Evolutionary conservation across 2,329 filamentous ascomycete species (phyloP).

Genomic region (Celoporthe dispersa): DNA sequence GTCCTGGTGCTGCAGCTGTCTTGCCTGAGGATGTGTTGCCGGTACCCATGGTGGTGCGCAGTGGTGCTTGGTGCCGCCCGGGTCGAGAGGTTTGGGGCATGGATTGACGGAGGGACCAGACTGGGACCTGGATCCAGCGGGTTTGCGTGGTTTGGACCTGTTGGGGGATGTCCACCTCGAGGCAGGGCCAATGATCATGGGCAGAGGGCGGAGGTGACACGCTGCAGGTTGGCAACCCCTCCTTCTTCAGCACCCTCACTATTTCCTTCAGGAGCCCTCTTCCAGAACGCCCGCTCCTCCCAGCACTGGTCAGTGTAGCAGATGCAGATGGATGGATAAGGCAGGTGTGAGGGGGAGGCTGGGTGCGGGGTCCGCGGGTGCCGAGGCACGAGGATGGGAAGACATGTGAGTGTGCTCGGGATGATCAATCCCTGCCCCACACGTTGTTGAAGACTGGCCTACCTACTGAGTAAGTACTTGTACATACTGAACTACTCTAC

Average conservation of each 20-base stretch:
- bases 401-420: too few species aligned
- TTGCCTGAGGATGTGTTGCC: constrained; percentile 19
- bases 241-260: background rate
- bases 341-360: background rate
- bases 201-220: background rate
- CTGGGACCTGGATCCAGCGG: background rate
- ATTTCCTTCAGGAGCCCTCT: too few species aligned
- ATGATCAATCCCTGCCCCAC: too few species aligned
- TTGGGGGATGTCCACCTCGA: background rate
- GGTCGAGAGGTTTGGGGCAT: background rate
- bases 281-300: too few species aligned
- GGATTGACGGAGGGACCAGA: background rate
- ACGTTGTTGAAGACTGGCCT: too few species aligned
- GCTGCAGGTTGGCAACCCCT: background rate
- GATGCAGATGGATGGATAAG: background rate
- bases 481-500: too few species aligned
- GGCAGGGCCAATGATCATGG: background rate
- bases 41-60: constrained; percentile 17
- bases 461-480: too few species aligned
- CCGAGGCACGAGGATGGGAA: background rate
- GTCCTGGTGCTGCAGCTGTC: background rate
- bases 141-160: background rate
- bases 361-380: background rate
- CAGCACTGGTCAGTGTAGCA: background rate
- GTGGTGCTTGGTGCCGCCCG: background rate